These are phyloP conservation scores for Aspergillus sp. DNA, from an alignment of 2,329 filamentous ascomycete species.

Conservation along the genomic window DNA sequence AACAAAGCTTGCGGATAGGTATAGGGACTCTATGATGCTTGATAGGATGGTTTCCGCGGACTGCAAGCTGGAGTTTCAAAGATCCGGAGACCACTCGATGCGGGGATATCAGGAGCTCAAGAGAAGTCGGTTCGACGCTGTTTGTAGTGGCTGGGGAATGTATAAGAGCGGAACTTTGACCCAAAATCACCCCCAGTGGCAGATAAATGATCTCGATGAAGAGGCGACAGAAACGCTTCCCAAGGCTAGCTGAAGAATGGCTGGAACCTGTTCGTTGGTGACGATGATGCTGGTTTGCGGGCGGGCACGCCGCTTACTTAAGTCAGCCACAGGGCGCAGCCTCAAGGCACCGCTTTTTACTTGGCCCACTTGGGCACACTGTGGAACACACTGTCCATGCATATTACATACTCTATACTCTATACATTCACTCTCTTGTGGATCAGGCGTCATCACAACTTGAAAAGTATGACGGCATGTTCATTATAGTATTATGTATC, in stretches of 20 bases:
- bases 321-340: slow-evolving; percentile 7
- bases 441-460: not conserved
- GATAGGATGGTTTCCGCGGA: not conserved
- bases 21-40: not conserved
- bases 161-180: not conserved
- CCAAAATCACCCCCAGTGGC: not conserved
- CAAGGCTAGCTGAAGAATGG: slow-evolving; percentile 10
- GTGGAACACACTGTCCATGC: not conserved
- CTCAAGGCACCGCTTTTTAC: not conserved
- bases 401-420: no score
- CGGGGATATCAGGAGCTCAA: slow-evolving; percentile 11
- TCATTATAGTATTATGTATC: not conserved
- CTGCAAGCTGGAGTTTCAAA: slow-evolving; percentile 9
- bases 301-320: slow-evolving; percentile 15
- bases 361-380: not conserved
- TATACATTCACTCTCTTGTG: not conserved
- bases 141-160: not conserved
- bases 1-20: not conserved
- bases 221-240: not conserved
- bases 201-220: not conserved
- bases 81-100: slow-evolving; percentile 10
- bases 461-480: not conserved
- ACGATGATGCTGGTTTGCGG: slow-evolving; percentile 14
- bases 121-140: not conserved
- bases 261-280: slow-evolving; percentile 24